These are phyloP conservation scores for Auricularia sp. DNA, from an alignment of 768 basidiomycete genomes.

Conservation along the genomic window DNA sequence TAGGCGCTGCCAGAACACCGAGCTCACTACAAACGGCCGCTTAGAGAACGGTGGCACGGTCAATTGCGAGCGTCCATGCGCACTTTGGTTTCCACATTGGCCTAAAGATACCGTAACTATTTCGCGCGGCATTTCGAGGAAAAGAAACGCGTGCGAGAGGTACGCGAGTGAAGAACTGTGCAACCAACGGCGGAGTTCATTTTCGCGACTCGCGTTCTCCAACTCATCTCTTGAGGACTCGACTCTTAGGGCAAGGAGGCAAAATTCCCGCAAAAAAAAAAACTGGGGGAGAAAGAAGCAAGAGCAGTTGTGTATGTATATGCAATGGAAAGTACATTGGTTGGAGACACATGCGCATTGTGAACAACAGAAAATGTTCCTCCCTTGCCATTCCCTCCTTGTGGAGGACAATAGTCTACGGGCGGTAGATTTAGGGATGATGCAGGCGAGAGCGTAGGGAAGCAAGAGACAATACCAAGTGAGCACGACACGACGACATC, in stretches of 20 bases:
- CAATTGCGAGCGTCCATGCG: slow-evolving; percentile 10
- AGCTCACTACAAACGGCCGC: slow-evolving; percentile 59
- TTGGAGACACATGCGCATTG: background rate
- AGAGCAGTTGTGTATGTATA: background rate
- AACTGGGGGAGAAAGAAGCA: background rate
- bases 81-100: slow-evolving; percentile 90
- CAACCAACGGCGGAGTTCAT: background rate
- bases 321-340: background rate
- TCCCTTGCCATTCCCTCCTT: too few relatives aligned
- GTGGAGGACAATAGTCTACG: too few relatives aligned
- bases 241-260: too few relatives aligned
- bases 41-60: slow-evolving; percentile 4
- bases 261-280: background rate
- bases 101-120: slow-evolving; percentile 79
- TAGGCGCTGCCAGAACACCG: slow-evolving; percentile 96
- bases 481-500: too few relatives aligned
- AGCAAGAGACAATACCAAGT: too few relatives aligned
- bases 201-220: background rate
- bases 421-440: too few relatives aligned
- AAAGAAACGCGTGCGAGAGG: background rate
- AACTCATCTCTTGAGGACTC: too few relatives aligned
- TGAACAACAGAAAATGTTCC: background rate
- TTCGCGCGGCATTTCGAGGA: slow-evolving; percentile 58
- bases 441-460: too few relatives aligned
- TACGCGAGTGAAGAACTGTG: too few relatives aligned